Conservation (phyloP, 2,329 filamentous ascomycete species). For the Aspergillus sp. region DNA sequence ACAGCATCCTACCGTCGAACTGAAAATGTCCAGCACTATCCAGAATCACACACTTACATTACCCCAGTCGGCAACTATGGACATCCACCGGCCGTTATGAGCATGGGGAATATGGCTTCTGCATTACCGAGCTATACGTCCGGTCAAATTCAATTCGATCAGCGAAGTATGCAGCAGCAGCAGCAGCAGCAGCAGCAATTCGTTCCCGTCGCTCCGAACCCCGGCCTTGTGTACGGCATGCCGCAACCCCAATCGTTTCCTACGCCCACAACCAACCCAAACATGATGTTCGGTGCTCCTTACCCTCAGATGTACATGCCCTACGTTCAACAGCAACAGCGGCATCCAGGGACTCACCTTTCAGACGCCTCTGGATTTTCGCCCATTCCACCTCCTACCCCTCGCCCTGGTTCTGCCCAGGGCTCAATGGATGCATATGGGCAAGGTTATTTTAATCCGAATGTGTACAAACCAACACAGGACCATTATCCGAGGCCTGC, state of each 20-base stretch:
- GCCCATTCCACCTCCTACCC: constrained; percentile 19
- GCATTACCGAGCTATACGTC: constrained; percentile 27
- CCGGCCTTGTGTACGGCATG: constrained; percentile 32
- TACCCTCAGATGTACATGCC: constrained; percentile 28
- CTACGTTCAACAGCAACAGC: constrained; percentile 30
- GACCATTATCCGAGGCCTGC: constrained; percentile 16
- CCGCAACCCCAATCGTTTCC: constrained; percentile 27
- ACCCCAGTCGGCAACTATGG: constrained; percentile 21
- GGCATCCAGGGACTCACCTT: constrained; percentile 18
- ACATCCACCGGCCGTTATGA: constrained; percentile 20
- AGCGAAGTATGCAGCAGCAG: constrained; percentile 26
- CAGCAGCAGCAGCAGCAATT: constrained; percentile 18
- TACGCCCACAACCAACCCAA: constrained; percentile 15
- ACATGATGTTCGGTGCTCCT: constrained; percentile 24
- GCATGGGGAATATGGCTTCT: constrained; percentile 32
- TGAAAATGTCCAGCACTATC: constrained; percentile 21
- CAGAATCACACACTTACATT: constrained; percentile 19
- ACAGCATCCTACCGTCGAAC: constrained; percentile 11
- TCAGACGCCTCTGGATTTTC: constrained; percentile 21
- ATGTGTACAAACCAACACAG: constrained; percentile 23
- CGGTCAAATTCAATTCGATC: constrained; percentile 26
- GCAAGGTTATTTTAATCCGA: constrained; percentile 26
- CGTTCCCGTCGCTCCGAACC: constrained; percentile 20
- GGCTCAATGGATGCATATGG: constrained; percentile 24
- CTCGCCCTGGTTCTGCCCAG: constrained; percentile 19